A percentile compares a stretch with the other conserved stretches of the same genome.
Evolutionary conservation across 2,329 filamentous ascomycete genomes (phyloP).

Genomic region (Penicillium sp.): DNA sequence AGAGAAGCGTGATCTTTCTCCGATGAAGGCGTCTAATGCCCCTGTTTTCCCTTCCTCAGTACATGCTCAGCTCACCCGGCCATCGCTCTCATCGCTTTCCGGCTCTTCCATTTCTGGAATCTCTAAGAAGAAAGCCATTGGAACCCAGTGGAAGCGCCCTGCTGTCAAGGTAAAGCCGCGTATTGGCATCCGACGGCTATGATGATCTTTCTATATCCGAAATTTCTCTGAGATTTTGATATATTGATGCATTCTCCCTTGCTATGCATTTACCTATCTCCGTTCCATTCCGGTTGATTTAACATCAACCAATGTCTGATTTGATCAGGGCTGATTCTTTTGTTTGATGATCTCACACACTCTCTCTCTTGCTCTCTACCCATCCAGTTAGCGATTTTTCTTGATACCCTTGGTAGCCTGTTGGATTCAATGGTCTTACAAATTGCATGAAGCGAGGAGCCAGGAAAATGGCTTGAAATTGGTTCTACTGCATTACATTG

Average conservation of each 20-base stretch:
- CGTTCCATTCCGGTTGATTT: neutral
- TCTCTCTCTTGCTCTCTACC: neutral
- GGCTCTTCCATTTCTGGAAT: constrained; percentile 18
- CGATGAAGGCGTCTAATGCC: constrained; percentile 3
- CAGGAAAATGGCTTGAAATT: neutral
- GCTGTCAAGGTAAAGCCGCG: constrained; percentile 34
- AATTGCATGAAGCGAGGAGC: constrained; percentile 5
- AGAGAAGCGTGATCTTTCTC: constrained; percentile 10
- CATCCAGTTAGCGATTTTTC: constrained; percentile 2
- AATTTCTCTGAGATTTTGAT: neutral
- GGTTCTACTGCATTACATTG: constrained; percentile 1
- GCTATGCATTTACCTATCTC: neutral
- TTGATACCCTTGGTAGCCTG: constrained; percentile 10
- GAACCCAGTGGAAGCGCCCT: constrained; percentile 25
- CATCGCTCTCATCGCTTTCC: neutral
- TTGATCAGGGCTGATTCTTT: neutral
- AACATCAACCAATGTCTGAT: neutral
- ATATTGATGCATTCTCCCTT: neutral
- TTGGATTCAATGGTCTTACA: neutral
- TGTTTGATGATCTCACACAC: neutral
- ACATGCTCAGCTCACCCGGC: neutral
- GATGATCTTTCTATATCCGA: neutral
- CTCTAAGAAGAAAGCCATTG: constrained; percentile 19
- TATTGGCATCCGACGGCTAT: constrained; percentile 38
- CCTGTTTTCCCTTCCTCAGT: neutral